phyloP scores from a whole-genome alignment of 495 filamentous ascomycete genomes.

The Choiromyces venosus region DNA sequence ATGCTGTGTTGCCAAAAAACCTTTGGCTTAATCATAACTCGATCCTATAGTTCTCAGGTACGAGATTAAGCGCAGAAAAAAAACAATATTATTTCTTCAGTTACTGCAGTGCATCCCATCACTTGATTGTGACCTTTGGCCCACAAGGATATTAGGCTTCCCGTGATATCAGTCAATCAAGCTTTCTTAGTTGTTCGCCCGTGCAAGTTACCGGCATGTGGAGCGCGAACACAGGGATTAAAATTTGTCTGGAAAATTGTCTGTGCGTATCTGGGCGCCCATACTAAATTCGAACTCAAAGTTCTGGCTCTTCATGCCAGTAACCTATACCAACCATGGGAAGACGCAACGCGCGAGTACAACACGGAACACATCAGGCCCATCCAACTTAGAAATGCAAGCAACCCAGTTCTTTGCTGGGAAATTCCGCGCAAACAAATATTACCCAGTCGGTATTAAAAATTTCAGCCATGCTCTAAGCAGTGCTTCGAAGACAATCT shows the following conservation, averaged over 20 bases:
- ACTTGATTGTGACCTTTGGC: background rate
- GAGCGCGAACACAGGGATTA: too few relatives aligned
- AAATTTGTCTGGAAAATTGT: too few relatives aligned
- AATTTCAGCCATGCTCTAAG: background rate
- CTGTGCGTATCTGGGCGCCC: too few relatives aligned
- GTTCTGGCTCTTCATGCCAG: too few relatives aligned
- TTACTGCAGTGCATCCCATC: background rate
- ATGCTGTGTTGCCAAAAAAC: background rate
- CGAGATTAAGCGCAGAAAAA: too few relatives aligned
- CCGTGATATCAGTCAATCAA: too few relatives aligned
- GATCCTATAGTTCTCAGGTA: background rate
- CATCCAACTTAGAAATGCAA: background rate
- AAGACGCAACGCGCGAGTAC: background rate
- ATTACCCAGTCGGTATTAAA: background rate
- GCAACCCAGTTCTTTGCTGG: background rate
- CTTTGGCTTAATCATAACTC: background rate
- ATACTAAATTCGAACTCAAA: too few relatives aligned
- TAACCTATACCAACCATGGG: too few relatives aligned
- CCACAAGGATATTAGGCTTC: too few relatives aligned
- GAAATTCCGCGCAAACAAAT: too few relatives aligned
- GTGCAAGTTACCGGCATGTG: too few relatives aligned
- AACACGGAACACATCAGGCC: background rate
- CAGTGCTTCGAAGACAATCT: background rate
- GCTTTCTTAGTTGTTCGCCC: too few relatives aligned
- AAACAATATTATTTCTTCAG: background rate